Evolutionary conservation across 495 filamentous ascomycete species (phyloP).

Genomic region (Penicillium mononematosum): DNA sequence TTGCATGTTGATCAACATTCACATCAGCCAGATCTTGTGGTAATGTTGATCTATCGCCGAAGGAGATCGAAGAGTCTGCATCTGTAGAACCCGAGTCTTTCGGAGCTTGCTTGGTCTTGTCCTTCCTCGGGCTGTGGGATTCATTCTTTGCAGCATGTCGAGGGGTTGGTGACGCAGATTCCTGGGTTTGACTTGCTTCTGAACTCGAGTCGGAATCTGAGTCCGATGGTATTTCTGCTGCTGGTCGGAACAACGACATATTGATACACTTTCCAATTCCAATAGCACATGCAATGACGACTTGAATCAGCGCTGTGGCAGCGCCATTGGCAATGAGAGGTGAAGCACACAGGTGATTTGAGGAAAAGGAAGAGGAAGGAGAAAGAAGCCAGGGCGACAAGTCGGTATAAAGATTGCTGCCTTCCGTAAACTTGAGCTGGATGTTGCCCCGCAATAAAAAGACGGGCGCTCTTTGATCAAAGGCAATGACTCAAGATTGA

Average conservation of each 20-base stretch:
- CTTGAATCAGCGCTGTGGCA: neutral
- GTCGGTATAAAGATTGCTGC: neutral
- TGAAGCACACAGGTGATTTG: neutral
- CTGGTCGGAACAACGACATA: slow-evolving; percentile 49
- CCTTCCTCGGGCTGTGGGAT: slow-evolving; percentile 8
- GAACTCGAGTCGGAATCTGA: slow-evolving; percentile 32
- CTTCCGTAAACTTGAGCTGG: slow-evolving; percentile 2
- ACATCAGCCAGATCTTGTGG: slow-evolving; percentile 28
- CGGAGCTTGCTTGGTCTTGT: slow-evolving; percentile 8
- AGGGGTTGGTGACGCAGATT: slow-evolving; percentile 7
- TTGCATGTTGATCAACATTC: slow-evolving; percentile 39
- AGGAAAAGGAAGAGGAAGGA: neutral
- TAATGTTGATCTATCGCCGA: slow-evolving; percentile 23
- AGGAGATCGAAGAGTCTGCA: slow-evolving; percentile 15
- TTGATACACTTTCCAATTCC: slow-evolving; percentile 10
- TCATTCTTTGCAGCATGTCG: slow-evolving; percentile 4
- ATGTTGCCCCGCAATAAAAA: slow-evolving; percentile 9
- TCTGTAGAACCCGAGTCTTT: slow-evolving; percentile 12
- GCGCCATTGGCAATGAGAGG: slow-evolving; percentile 6
- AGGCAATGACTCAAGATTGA: neutral
- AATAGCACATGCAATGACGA: neutral
- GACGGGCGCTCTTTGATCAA: slow-evolving; percentile 4
- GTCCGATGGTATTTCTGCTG: slow-evolving; percentile 42
- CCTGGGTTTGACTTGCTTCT: slow-evolving; percentile 24
- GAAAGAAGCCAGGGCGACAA: neutral